Evolutionary conservation across 352 stramenopile species (phyloP).

Genomic region (Phytopythium montanum): DNA sequence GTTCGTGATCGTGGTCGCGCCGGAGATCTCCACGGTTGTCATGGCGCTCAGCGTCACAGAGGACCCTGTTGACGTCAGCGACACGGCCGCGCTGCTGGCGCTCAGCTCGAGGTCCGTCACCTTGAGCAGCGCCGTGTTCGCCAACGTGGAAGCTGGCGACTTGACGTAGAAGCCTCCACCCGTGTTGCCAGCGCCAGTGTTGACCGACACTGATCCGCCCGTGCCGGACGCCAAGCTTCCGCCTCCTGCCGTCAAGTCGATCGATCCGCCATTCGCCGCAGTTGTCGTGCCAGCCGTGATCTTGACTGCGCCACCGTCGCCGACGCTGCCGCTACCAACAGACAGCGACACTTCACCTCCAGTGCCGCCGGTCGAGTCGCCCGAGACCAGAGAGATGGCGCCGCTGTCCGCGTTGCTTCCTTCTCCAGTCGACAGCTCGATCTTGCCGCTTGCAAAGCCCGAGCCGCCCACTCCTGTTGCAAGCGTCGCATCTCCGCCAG

Average conservation of each 20-base stretch:
- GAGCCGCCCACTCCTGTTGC: constrained; percentile 18
- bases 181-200: constrained; percentile 21
- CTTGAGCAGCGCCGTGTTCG: constrained; percentile 31
- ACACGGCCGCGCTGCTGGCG: constrained; percentile 29
- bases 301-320: constrained; percentile 30
- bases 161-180: constrained; percentile 40
- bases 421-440: constrained; percentile 32
- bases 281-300: constrained; percentile 41
- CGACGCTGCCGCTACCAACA: constrained; percentile 31
- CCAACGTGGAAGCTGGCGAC: constrained; percentile 17
- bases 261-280: constrained; percentile 27
- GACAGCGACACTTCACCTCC: constrained; percentile 33
- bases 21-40: constrained; percentile 39
- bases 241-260: constrained; percentile 37
- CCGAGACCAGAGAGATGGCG: constrained; percentile 25
- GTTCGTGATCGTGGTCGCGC: constrained; percentile 36
- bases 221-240: constrained; percentile 19
- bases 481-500: constrained; percentile 25
- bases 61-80: constrained; percentile 38
- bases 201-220: constrained; percentile 40
- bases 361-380: constrained; percentile 19
- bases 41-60: constrained; percentile 34
- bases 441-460: constrained; percentile 27
- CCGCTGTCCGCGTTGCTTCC: constrained; percentile 33
- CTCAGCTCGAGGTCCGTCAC: constrained; percentile 26